Base-by-base conservation (phyloP, 345 rosid genomes). In the Rhodomyrtus tomentosa region DNA sequence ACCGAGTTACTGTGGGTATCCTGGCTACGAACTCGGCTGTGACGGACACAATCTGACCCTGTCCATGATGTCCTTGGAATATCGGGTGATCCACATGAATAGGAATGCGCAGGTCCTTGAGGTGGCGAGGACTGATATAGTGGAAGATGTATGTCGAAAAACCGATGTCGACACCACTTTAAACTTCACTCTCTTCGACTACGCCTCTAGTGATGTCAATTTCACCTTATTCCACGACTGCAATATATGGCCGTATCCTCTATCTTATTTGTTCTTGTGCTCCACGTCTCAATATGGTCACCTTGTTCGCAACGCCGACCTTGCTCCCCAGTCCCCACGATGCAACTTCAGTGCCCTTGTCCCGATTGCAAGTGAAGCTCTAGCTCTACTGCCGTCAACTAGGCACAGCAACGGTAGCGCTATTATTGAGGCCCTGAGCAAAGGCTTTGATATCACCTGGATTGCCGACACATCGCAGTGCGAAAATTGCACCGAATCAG, bases 31-130 rank as follows among this genome's bases (percentile, higher is more conserved):
- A 21, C 38, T 59, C 18, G 20, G 3, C 20, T 59, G 21, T 14
- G 38, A 59, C 1, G 20, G 38, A 3, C 0, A 1, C 27, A 5
- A 0, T 21, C 38, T 3, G 0, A 59, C 0, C 0, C 4, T 27
- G 5, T 59, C 38, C 38, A 27, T 59, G 72, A 0, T 6, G 21
- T 59, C 72, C 7, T 5, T n/a, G 5, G 0, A 59, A 59, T 27
- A 59, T 58, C 38, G 0, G 29, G 38, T 14, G 10, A 59, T 59
- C 38, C 10, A 59, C 72, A 27, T 12, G 4, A 0, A 59, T 59
- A 0, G 8, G 21, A 58, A 36, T 10, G 0, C 1, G 21, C 20
- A 27, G 38, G 29, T 59, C 38, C 72, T 27, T 7, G 38, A 5
- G 72, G 72, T 27, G 21, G 38, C 2, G 4, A 14, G 38, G 72